A percentile compares a stretch with the other conserved stretches of the same genome.
phyloP scores from a whole-genome alignment of 2,329 filamentous ascomycete species.

The Beauveria sp. region DNA sequence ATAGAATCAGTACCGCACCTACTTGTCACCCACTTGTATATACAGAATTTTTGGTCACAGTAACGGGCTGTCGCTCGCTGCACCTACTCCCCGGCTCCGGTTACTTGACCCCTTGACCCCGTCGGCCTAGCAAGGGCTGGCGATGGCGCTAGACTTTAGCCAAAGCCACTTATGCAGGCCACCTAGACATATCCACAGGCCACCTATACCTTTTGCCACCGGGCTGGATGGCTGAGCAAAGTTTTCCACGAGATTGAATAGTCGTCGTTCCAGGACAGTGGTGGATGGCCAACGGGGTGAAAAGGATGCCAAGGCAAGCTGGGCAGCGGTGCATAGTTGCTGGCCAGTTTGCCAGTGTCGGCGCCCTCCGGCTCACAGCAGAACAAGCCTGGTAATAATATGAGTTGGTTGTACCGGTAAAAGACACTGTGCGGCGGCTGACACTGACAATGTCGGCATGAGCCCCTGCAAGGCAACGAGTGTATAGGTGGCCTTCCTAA shows the following conservation, averaged over 20 bases:
- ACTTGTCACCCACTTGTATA: too few species aligned
- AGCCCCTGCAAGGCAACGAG: slow-evolving; percentile 4
- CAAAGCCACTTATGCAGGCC: slow-evolving; percentile 3
- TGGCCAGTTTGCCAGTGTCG: not conserved
- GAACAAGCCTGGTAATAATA: not conserved
- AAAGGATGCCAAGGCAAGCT: not conserved
- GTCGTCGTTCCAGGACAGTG: not conserved
- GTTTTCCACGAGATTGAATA: not conserved
- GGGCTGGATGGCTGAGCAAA: not conserved
- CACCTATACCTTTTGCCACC: slow-evolving; percentile 2
- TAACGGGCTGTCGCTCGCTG: not conserved
- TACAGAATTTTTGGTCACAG: too few species aligned
- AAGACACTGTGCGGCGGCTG: not conserved
- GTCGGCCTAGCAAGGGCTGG: not conserved
- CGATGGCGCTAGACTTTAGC: slow-evolving; percentile 1
- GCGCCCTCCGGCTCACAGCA: not conserved
- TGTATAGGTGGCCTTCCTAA: slow-evolving; percentile 10
- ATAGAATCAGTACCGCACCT: too few species aligned
- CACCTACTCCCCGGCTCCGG: not conserved
- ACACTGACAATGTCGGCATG: not conserved
- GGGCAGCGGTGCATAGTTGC: not conserved
- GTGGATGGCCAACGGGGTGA: not conserved
- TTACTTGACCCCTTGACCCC: not conserved
- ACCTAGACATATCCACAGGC: not conserved
- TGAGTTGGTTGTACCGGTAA: not conserved